A percentile compares a stretch with the other conserved stretches of the same genome.
Conservation (phyloP, 805 yeast species). For the Middelhovenomyces tepae region DNA sequence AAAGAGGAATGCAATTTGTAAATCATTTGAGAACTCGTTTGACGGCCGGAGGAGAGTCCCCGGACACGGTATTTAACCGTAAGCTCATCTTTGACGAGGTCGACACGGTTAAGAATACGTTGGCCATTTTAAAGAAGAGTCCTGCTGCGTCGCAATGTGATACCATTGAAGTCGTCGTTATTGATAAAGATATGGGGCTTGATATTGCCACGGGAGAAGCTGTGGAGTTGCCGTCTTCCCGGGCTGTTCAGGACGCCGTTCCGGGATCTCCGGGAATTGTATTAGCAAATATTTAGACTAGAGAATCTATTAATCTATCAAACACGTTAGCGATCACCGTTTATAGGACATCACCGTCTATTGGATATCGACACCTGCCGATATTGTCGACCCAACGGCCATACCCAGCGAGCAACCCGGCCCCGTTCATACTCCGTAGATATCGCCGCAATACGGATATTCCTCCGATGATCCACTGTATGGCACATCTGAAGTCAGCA, state of each 20-base stretch:
- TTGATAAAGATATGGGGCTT: constrained; percentile 56
- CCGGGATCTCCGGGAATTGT: constrained; percentile 92
- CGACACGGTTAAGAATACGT: constrained; percentile 49
- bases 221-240: constrained; percentile 57
- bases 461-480: too few species aligned
- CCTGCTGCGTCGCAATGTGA: constrained; percentile 51
- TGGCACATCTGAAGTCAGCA: too few species aligned
- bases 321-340: too few species aligned
- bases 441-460: too few species aligned
- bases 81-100: constrained; percentile 74
- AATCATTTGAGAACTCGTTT: constrained; percentile 77
- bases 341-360: too few species aligned
- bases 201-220: constrained; percentile 62
- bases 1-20: constrained; percentile 97
- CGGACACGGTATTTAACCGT: constrained; percentile 80
- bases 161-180: constrained; percentile 54
- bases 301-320: too few species aligned
- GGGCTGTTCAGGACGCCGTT: constrained; percentile 70
- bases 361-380: too few species aligned
- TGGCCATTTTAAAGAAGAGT: constrained; percentile 50
- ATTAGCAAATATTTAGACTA: constrained; percentile 58
- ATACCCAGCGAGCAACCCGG: too few species aligned
- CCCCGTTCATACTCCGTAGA: too few species aligned
- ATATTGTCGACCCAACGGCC: too few species aligned
- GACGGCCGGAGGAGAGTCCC: constrained; percentile 34